Evolutionary conservation across 495 filamentous ascomycete genomes (phyloP).

Genomic region (Pyrenula massariospora): DNA sequence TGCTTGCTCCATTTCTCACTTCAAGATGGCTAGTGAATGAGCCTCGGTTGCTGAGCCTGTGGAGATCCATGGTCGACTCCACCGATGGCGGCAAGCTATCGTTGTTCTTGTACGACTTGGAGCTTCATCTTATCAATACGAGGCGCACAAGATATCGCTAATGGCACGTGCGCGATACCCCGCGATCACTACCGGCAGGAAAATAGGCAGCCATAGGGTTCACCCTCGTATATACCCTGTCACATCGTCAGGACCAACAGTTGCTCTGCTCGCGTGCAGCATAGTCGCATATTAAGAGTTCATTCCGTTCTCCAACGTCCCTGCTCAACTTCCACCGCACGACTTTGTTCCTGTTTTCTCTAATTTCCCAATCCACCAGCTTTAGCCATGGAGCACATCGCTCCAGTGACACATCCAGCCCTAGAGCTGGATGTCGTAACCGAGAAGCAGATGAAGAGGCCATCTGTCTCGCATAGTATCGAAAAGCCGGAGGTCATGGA

Average conservation of each 20-base stretch:
- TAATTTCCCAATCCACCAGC: not conserved
- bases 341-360: not conserved
- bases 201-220: not conserved
- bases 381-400: not conserved
- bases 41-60: not conserved
- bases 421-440: not conserved
- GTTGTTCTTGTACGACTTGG: not conserved
- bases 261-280: not conserved
- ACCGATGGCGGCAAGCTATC: not conserved
- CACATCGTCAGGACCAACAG: not conserved
- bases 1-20: not conserved
- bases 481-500: constrained; percentile 1
- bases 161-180: not conserved
- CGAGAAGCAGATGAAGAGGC: not conserved
- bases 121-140: not conserved
- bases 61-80: not conserved
- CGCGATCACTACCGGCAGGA: not conserved
- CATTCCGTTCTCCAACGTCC: not conserved
- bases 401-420: not conserved
- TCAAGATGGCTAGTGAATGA: not conserved
- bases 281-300: not conserved
- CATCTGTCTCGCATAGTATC: not conserved
- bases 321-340: not conserved
- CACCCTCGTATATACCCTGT: not conserved
- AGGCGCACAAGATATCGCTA: not conserved